A percentile compares a stretch with the other conserved stretches of the same genome.
Evolutionary conservation across 148 eudicot species (phyloP).

Genomic region (Persicaria tinctoria): DNA sequence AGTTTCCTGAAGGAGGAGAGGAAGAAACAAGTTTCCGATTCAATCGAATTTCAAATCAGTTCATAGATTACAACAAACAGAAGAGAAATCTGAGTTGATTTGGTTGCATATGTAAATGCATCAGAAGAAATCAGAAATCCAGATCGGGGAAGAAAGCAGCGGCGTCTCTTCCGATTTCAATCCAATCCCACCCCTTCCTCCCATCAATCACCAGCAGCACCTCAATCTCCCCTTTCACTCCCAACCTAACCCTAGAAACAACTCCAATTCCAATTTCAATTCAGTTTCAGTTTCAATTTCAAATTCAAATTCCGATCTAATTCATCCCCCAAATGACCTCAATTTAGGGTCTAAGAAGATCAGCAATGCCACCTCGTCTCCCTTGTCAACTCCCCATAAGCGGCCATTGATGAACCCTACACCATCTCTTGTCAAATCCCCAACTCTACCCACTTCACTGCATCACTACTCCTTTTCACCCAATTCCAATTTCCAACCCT

Average conservation of each 20-base stretch:
- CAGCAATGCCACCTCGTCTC: constrained; percentile 15
- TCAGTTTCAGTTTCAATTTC: no score
- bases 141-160: constrained; percentile 95
- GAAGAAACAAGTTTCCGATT: constrained; percentile 4
- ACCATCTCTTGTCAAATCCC: constrained; percentile 39
- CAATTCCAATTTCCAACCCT: constrained; percentile 22
- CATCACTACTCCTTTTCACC: constrained; percentile 40
- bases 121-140: constrained; percentile 94
- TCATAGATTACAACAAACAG: background rate
- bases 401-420: constrained; percentile 51
- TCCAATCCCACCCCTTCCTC: constrained; percentile 58
- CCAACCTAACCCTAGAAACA: constrained; percentile 1
- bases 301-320: constrained; percentile 11
- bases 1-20: background rate
- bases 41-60: background rate
- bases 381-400: constrained; percentile 46
- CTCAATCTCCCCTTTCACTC: background rate
- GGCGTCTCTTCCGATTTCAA: constrained; percentile 97
- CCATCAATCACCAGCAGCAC: constrained; percentile 34
- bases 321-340: constrained; percentile 25
- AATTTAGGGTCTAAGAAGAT: constrained; percentile 21
- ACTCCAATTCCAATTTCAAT: background rate
- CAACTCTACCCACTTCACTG: constrained; percentile 48
- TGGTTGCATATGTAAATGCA: constrained; percentile 63
- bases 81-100: background rate